Conservation (phyloP, 1,284 basidiomycete species). For the Tilletia setariae region DNA sequence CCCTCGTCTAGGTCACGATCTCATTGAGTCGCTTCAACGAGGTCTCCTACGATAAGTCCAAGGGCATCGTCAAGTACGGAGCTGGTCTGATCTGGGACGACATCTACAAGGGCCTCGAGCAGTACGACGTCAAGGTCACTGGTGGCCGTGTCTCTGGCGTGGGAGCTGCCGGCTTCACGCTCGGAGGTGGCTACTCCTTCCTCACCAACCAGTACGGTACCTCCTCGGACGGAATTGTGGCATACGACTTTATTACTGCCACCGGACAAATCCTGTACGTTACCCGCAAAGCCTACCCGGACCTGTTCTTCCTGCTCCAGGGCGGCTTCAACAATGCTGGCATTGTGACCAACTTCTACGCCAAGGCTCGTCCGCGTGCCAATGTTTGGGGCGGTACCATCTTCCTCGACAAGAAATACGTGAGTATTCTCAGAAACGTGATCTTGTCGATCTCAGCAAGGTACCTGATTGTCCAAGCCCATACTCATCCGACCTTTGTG, state of each 20-base stretch:
- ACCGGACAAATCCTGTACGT: neutral
- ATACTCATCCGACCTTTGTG: too few species aligned
- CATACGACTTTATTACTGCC: constrained; percentile 15
- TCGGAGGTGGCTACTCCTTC: constrained; percentile 28
- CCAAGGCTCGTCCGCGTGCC: constrained; percentile 18
- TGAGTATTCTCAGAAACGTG: constrained; percentile 1
- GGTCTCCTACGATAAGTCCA: constrained; percentile 56
- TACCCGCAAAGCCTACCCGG: constrained; percentile 9
- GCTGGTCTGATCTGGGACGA: constrained; percentile 64
- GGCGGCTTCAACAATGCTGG: constrained; percentile 22
- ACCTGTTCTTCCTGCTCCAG: constrained; percentile 23
- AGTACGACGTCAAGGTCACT: constrained; percentile 60
- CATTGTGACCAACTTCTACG: constrained; percentile 14
- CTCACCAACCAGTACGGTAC: constrained; percentile 23
- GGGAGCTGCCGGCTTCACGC: constrained; percentile 25
- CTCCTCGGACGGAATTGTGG: neutral
- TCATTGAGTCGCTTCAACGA: constrained; percentile 61
- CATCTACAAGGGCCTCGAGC: constrained; percentile 61
- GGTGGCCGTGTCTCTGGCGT: constrained; percentile 60
- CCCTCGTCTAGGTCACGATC: constrained; percentile 57
- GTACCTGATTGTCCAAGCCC: too few species aligned
- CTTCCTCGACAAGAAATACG: constrained; percentile 13
- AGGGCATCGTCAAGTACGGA: constrained; percentile 59
- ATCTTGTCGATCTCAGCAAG: too few species aligned
- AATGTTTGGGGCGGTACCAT: constrained; percentile 17